Evolutionary conservation across 2,329 filamentous ascomycete genomes (phyloP), one percentile per base, ranked within the genome.

Genomic region (Diaporthe citri): DNA sequence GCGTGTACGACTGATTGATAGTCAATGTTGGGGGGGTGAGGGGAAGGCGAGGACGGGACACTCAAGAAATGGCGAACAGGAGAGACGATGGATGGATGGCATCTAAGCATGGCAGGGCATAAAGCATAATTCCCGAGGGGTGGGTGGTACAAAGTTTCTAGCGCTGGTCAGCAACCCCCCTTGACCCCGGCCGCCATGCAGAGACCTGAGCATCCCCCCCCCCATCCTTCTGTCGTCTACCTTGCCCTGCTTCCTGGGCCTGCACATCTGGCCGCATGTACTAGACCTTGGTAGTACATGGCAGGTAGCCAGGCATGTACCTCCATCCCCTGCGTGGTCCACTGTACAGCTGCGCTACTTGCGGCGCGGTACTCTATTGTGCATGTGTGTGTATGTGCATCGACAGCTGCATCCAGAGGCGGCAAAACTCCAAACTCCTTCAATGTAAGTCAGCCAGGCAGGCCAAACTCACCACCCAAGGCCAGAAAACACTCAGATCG

Each of bases 121-220:
- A 43, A 66, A 69, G 46, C 59, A 69, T 69, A 75, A 56, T 75
- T 71, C 75, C 75, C 75, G 75, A 76, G 62, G 60, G 75, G 72
- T 76, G 75, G 55, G 75, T 76, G 56, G 67, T 72, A 76, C 75
- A 74, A 74, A 60, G 67, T 74, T 73, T 74, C 71, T 75, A 71
- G 71, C 64, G 71, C 28, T 67, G 73, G 46, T 20, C 57, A 39
- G 46, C 31, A 9, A n/a, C 36, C 59, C 59, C 59, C 59, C 59
- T 62, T 62, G 59, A 43, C 43, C 31, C 52, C 28, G 72, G 64
- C 64, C 41, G 62, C 62, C 72, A 71, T 74, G 72, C 72, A 74
- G 64, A n/a, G 31, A 28, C 48, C 8, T 52, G 48, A 36, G 17
- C 57, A 10, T 17, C n/a, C 57, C 10, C 56, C 31, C 55, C 31